Percentiles rank a stretch among this genome's conserved stretches.
phyloP scores from a whole-genome alignment of 2,329 filamentous ascomycete genomes.

The Exophiala spinifera region DNA sequence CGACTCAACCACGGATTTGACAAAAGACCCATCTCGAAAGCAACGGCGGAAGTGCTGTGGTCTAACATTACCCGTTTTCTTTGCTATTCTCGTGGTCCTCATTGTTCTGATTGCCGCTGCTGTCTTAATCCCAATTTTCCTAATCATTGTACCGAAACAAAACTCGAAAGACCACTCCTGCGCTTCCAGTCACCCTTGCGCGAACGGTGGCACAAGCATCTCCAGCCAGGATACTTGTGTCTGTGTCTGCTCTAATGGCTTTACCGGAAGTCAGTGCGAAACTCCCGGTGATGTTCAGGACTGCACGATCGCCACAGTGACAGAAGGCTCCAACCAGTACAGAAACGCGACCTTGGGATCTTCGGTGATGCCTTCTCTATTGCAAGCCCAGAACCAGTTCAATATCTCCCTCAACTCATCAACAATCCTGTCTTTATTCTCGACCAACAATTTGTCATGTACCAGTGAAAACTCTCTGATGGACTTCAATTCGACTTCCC shows the following conservation, averaged over 20 bases:
- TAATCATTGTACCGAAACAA: constrained; percentile 56
- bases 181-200: constrained; percentile 60
- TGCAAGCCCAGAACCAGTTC: constrained; percentile 64
- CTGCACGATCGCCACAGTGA: constrained; percentile 46
- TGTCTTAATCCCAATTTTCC: constrained; percentile 70
- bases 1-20: constrained; percentile 23
- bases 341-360: constrained; percentile 76
- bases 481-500: constrained; percentile 49
- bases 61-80: constrained; percentile 73
- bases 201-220: constrained; percentile 77
- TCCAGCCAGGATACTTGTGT: constrained; percentile 67
- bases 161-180: constrained; percentile 50
- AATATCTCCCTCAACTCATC: constrained; percentile 70
- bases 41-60: constrained; percentile 70
- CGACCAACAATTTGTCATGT: constrained; percentile 71
- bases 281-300: constrained; percentile 44
- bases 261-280: constrained; percentile 64
- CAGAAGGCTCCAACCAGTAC: constrained; percentile 38
- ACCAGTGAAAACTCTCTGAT: constrained; percentile 82
- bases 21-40: constrained; percentile 27
- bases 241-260: constrained; percentile 87
- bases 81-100: constrained; percentile 63
- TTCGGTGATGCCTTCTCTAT: constrained; percentile 71
- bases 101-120: constrained; percentile 75
- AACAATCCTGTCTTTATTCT: constrained; percentile 72